These are phyloP conservation scores for Aspergillus luchuensis DNA, from an alignment of 2,329 filamentous ascomycete genomes.

Conservation along the genomic window DNA sequence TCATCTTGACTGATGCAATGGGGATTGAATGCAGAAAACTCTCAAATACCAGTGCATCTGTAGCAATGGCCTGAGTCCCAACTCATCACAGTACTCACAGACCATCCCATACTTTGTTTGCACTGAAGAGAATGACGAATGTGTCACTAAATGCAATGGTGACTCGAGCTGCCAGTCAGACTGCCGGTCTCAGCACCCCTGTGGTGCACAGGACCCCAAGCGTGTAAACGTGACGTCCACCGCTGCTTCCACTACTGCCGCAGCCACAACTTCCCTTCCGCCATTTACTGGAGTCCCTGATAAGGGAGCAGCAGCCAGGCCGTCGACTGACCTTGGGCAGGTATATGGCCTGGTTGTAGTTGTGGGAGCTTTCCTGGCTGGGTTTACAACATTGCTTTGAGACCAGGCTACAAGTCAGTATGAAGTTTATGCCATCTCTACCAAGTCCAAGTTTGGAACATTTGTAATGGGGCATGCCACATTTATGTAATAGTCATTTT, in stretches of 20 bases:
- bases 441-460: neutral
- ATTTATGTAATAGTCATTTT: neutral
- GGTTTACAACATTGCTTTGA: conserved; percentile 59
- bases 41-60: conserved; percentile 62
- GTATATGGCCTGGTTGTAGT: conserved; percentile 60
- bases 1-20: conserved; percentile 6
- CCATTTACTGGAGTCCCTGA: conserved; percentile 37
- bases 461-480: neutral
- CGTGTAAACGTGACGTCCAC: conserved; percentile 55
- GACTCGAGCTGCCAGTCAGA: conserved; percentile 52
- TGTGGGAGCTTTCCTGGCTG: conserved; percentile 58
- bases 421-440: neutral
- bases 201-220: conserved; percentile 62
- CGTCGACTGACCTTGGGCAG: conserved; percentile 54
- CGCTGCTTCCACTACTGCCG: conserved; percentile 35
- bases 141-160: conserved; percentile 53
- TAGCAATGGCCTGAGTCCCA: conserved; percentile 55
- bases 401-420: conserved; percentile 1
- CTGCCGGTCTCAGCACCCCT: conserved; percentile 59
- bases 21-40: conserved; percentile 35
- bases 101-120: conserved; percentile 66
- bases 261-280: conserved; percentile 35
- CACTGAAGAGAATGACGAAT: conserved; percentile 58
- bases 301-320: conserved; percentile 35
- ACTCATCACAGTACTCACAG: conserved; percentile 62